These are phyloP conservation scores for Physcomitrium patens DNA, from an alignment of 225 moss, liverwort and hornwort species.

Conservation along the genomic window DNA sequence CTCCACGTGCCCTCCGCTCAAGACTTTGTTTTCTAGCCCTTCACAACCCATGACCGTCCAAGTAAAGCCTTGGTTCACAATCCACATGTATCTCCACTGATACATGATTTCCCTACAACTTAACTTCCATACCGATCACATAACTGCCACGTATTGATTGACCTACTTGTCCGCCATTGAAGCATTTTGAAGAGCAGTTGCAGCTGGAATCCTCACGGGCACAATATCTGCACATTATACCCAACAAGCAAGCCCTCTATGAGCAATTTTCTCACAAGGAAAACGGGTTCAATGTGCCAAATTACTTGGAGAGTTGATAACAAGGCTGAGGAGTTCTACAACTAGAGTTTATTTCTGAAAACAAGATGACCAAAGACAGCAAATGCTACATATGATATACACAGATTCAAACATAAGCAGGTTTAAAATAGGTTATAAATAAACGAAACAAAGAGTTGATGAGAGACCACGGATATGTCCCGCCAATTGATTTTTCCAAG, in stretches of 20 bases:
- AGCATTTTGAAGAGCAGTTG: conserved; percentile 47
- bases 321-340: not conserved
- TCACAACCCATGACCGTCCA: conserved; percentile 19
- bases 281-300: not conserved
- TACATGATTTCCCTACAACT: conserved; percentile 1
- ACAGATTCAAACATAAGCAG: not conserved
- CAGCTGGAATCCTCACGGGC: conserved; percentile 46
- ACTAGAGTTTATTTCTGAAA: not conserved
- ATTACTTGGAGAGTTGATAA: conserved; percentile 4
- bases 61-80: conserved; percentile 25
- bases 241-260: conserved; percentile 13
- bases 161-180: conserved; percentile 33
- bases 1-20: not conserved
- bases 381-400: not conserved
- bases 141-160: not conserved
- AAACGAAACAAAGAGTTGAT: not conserved
- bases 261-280: not conserved
- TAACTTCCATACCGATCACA: conserved; percentile 13
- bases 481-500: not conserved
- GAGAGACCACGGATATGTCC: not conserved
- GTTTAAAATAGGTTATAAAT: not conserved
- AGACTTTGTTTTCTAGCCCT: not conserved
- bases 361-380: not conserved
- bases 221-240: conserved; percentile 53
- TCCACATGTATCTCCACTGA: conserved; percentile 18